phyloP scores from a whole-genome alignment of 2,329 filamentous ascomycete genomes.

The Setomelanomma holmii region DNA sequence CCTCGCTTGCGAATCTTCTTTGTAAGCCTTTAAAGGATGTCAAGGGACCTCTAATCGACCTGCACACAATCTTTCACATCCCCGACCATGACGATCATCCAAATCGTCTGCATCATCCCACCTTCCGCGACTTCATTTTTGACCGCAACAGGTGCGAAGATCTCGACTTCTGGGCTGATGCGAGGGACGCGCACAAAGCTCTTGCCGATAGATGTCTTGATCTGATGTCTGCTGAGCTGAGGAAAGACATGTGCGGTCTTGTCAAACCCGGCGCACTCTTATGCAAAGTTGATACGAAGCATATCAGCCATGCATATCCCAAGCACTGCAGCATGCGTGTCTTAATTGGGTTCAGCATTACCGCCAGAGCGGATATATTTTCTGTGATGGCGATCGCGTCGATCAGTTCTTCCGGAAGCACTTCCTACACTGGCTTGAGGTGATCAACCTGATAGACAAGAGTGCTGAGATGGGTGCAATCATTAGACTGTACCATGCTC shows the following conservation, averaged over 20 bases:
- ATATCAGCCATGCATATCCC: conserved; percentile 3
- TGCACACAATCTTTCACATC: conserved; percentile 24
- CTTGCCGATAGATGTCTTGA: background rate
- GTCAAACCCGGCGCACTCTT: background rate
- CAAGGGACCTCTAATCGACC: conserved; percentile 30
- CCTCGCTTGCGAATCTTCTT: background rate
- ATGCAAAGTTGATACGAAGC: background rate
- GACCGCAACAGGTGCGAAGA: conserved; percentile 24
- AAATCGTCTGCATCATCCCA: conserved; percentile 14
- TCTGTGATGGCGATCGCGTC: background rate
- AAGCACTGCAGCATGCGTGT: conserved; percentile 5
- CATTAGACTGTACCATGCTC: too few species aligned
- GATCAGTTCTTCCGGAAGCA: conserved; percentile 1
- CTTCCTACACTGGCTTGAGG: conserved; percentile 6
- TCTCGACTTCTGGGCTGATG: conserved; percentile 38
- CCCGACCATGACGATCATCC: conserved; percentile 24
- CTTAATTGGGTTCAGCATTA: conserved; percentile 8
- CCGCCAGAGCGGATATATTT: background rate
- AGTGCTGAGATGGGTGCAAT: background rate
- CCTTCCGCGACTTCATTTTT: conserved; percentile 32
- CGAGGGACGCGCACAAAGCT: conserved; percentile 2
- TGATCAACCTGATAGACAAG: conserved; percentile 3
- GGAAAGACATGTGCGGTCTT: background rate
- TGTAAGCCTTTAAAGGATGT: background rate
- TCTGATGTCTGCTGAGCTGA: background rate